Evolutionary conservation across 1,284 basidiomycete genomes (phyloP).

Genomic region (Puccinia novopanici): DNA sequence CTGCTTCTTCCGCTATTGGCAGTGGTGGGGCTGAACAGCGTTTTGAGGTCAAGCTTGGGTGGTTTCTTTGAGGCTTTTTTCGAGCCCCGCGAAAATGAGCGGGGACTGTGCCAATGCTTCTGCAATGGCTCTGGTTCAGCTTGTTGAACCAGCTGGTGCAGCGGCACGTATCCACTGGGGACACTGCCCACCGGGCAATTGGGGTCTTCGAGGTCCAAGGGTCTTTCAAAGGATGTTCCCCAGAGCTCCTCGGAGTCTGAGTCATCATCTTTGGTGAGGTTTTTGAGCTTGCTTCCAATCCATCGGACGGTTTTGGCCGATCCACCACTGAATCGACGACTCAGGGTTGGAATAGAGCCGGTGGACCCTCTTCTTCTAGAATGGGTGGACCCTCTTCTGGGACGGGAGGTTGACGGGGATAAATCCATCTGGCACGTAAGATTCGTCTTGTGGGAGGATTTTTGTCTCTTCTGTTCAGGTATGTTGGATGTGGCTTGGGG

Average conservation of each 20-base stretch:
- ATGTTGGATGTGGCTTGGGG: background rate
- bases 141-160: background rate
- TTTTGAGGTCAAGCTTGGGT: background rate
- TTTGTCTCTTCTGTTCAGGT: background rate
- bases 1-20: background rate
- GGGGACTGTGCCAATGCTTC: background rate
- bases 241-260: constrained; percentile 11
- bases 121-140: background rate
- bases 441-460: background rate
- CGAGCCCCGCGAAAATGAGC: background rate
- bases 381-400: background rate
- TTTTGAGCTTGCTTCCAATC: background rate
- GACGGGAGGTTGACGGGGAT: background rate
- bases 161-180: background rate
- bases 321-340: constrained; percentile 3
- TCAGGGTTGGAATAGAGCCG: background rate
- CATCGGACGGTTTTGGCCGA: background rate
- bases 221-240: constrained; percentile 6
- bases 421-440: background rate
- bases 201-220: background rate
- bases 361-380: background rate
- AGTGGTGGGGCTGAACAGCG: background rate
- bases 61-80: background rate
- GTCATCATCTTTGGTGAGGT: background rate
- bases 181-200: background rate